Evolutionary conservation across 192 early-diverging fungal genomes (phyloP), one percentile per base, ranked within the genome.

Genomic region (Coemansia sp.): DNA sequence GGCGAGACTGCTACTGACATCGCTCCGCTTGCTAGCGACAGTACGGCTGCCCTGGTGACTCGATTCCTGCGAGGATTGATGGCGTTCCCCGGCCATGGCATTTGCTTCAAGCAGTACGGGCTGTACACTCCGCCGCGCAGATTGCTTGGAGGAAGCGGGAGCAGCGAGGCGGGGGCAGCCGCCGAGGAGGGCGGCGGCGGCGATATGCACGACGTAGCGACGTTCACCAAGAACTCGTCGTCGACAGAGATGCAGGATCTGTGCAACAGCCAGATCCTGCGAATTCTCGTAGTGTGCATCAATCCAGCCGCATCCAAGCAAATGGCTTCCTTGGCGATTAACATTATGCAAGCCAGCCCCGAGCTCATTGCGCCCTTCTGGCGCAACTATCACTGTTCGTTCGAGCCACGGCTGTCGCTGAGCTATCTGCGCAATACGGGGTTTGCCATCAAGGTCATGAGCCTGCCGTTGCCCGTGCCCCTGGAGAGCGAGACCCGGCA

Each of bases 281-380:
- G 76, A 46, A 63, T 83, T n/a, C 64, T 83, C 53, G 57, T 75
- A 2, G 22, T 40, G 0, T 67, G 68, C 54, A 71, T 83, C 53
- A 61, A 68, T 22, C 76, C 80, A 2, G 60, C 67, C 3, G 47
- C 37, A 15, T 68, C 74, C 8, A 65, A 49, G 68, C 64, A 62
- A 6, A 70, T 71, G 68, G 59, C 65, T 0, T 71, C 74, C 6
- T 65, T 83, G 62, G 71, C 73, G 3, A 63, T 71, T 0, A 65
- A 71, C 14, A 66, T 83, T 38, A 22, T 83, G 62, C 68, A 68
- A 6, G 68, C 53, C 24, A 78, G 65, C 35, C 81, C 81, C 10
- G 81, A 83, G 65, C 76, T 83, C 22, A 61, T 78, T 37, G 81
- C 81, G 19, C 81, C 81, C 17, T 83, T 72, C 49, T 83, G 81